These are phyloP conservation scores for Serendipita sp. DNA, from an alignment of 768 basidiomycete species.

Conservation along the genomic window DNA sequence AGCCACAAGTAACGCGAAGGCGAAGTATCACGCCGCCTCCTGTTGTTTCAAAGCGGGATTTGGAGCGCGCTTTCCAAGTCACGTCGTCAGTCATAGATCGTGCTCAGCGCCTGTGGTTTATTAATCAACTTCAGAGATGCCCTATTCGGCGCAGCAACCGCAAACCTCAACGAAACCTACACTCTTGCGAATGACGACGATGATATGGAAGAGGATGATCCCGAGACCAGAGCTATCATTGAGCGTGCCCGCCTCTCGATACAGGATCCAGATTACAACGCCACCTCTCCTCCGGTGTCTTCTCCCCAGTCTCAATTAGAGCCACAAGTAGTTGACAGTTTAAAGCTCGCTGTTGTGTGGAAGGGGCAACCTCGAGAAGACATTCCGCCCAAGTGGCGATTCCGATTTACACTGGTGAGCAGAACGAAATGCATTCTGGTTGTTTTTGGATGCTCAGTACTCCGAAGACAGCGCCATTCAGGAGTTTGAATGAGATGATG, in stretches of 20 bases:
- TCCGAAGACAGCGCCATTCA: neutral
- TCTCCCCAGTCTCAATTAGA: neutral
- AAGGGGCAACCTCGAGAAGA: neutral
- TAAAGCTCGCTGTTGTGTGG: neutral
- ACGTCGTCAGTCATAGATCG: neutral
- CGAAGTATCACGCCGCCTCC: constrained; percentile 4
- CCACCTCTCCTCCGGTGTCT: neutral
- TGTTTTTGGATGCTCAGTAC: neutral
- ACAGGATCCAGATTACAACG: too few species aligned
- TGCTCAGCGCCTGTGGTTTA: too few species aligned
- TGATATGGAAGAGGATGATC: neutral
- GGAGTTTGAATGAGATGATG: neutral
- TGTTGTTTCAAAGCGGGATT: neutral
- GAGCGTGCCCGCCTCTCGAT: neutral
- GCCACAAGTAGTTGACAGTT: neutral
- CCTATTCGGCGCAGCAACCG: neutral
- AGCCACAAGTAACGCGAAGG: neutral
- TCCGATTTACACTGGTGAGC: neutral
- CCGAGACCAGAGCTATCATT: neutral
- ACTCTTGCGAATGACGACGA: neutral
- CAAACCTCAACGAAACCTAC: neutral
- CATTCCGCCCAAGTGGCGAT: neutral
- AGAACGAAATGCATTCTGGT: neutral
- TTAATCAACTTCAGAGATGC: neutral
- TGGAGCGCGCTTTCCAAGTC: neutral